These are phyloP conservation scores for Plasmodium adleri DNA, from an alignment of 169 alveolate species.

Conservation along the genomic window DNA sequence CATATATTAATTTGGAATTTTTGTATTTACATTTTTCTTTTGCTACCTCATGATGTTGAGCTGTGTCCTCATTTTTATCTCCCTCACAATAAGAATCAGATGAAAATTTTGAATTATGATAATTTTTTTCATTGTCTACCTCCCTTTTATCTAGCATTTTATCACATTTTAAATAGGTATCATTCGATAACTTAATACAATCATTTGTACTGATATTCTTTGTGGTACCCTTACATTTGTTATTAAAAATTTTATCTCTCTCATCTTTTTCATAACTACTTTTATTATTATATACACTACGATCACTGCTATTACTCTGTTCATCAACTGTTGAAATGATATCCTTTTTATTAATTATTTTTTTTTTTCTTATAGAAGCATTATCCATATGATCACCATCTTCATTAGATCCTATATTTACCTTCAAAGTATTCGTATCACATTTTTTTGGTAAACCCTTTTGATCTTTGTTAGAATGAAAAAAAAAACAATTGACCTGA, in stretches of 20 bases:
- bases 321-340: too few species aligned
- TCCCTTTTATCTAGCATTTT: too few species aligned
- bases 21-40: not conserved
- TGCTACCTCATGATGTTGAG: too few species aligned
- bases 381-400: not conserved
- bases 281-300: not conserved
- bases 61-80: too few species aligned
- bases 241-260: not conserved
- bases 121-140: too few species aligned
- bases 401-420: not conserved
- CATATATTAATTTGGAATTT: not conserved
- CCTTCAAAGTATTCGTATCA: not conserved
- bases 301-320: not conserved
- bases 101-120: too few species aligned
- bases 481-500: slow-evolving; percentile 10
- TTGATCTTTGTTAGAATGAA: not conserved
- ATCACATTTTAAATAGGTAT: too few species aligned
- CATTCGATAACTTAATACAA: too few species aligned
- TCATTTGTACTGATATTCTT: not conserved
- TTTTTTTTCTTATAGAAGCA: too few species aligned
- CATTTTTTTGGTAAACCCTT: not conserved
- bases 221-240: not conserved
- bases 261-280: not conserved
- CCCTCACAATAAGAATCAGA: too few species aligned
- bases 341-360: too few species aligned